phyloP scores from a whole-genome alignment of 768 basidiomycete genomes.

The Heimioporus sp. region DNA sequence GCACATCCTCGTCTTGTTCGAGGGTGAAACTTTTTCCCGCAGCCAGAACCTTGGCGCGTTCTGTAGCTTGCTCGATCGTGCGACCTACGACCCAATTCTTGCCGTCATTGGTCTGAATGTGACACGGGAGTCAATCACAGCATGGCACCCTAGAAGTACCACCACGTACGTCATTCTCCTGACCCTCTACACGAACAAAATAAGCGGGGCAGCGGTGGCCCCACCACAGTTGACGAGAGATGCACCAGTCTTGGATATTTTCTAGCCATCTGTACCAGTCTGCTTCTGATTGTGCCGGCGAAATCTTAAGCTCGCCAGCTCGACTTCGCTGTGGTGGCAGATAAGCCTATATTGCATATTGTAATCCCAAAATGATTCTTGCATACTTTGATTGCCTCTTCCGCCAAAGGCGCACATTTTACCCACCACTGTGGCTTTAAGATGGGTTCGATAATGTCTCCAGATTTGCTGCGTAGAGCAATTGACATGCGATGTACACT shows the following conservation, averaged over 20 bases:
- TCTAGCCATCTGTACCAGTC: conserved; percentile 98
- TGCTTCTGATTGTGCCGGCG: conserved; percentile 81
- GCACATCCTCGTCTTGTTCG: conserved; percentile 93
- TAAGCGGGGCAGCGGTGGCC: conserved; percentile 96
- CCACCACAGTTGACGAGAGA: conserved; percentile 99
- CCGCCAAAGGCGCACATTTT: conserved; percentile 85
- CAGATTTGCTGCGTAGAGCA: conserved; percentile 70
- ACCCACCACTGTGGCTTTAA: conserved; percentile 99
- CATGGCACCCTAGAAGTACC: background rate
- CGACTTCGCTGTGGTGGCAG: conserved; percentile 63
- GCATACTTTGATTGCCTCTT: conserved; percentile 79
- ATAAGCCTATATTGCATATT: background rate
- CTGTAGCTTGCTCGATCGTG: conserved; percentile 69
- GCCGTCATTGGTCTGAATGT: conserved; percentile 56
- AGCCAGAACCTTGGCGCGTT: conserved; percentile 69
- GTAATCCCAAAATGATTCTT: background rate
- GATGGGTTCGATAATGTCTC: conserved; percentile 92
- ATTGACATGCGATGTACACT: background rate
- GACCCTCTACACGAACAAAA: conserved; percentile 82
- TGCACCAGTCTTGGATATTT: conserved; percentile 97
- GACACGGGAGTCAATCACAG: background rate
- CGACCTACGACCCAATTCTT: conserved; percentile 93
- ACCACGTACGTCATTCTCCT: conserved; percentile 56
- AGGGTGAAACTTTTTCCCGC: conserved; percentile 66
- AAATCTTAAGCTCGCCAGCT: conserved; percentile 82